Conservation (phyloP, 2,329 filamentous ascomycete genomes). For the Amylocarpus encephaloides region DNA sequence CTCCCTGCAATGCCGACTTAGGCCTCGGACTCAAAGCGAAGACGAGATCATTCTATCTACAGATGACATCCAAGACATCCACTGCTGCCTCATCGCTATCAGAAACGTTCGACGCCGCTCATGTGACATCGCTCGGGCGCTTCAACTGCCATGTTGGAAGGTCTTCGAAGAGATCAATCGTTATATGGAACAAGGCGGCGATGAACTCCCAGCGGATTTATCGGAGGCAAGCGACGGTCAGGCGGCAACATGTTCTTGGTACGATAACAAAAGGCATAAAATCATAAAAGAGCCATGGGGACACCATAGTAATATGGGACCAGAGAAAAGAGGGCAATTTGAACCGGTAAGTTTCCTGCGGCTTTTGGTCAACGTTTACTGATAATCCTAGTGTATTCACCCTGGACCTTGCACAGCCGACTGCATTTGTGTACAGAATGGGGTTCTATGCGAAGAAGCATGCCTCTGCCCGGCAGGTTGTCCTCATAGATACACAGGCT, state of each 20-base stretch:
- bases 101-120: constrained; percentile 13
- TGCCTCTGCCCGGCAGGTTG: constrained; percentile 60
- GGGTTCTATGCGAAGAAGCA: constrained; percentile 65
- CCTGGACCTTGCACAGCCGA: constrained; percentile 56
- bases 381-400: constrained; percentile 53
- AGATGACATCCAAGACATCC: constrained; percentile 5
- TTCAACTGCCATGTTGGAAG: constrained; percentile 26
- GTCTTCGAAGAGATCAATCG: constrained; percentile 18
- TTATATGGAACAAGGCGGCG: constrained; percentile 3
- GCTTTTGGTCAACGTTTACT: constrained; percentile 36
- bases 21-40: background rate
- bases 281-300: constrained; percentile 21
- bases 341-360: constrained; percentile 41
- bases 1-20: background rate
- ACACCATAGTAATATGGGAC: constrained; percentile 19
- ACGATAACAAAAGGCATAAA: constrained; percentile 23
- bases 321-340: constrained; percentile 37
- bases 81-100: constrained; percentile 16
- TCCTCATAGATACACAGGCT: constrained; percentile 59
- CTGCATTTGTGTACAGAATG: constrained; percentile 57
- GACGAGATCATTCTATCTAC: background rate
- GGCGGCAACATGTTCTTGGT: constrained; percentile 24
- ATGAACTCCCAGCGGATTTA: background rate
- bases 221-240: background rate
- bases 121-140: constrained; percentile 22